Percentiles rank a stretch among this genome's conserved stretches.
Evolutionary conservation across 2,329 filamentous ascomycete species (phyloP).

Genomic region (Metarhizium humberi): DNA sequence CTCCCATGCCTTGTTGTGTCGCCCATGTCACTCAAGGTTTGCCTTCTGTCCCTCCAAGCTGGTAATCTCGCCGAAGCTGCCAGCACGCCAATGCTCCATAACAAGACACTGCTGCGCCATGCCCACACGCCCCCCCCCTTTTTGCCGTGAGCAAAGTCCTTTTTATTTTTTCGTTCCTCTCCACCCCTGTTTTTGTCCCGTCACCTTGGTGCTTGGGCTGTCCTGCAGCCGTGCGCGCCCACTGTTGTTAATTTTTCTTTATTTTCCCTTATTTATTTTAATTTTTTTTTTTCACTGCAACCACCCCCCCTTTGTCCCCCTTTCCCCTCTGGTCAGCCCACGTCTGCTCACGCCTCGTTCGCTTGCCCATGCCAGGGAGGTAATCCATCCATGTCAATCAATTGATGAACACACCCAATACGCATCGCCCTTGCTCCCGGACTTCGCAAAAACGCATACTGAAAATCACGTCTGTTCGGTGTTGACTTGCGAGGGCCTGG

Average conservation of each 20-base stretch:
- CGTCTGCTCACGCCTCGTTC: neutral
- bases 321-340: neutral
- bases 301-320: neutral
- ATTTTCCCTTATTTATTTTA: neutral
- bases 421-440: slow-evolving; percentile 6
- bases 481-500: neutral
- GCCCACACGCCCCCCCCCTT: neutral
- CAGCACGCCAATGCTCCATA: neutral
- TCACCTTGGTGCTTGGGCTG: neutral
- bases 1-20: neutral
- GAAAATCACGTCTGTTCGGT: neutral
- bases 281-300: neutral
- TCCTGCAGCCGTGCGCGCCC: neutral
- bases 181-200: neutral
- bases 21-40: neutral
- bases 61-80: neutral
- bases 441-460: slow-evolving; percentile 2
- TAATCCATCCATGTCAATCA: slow-evolving; percentile 11
- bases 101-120: neutral
- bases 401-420: neutral
- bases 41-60: neutral
- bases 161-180: neutral
- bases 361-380: neutral
- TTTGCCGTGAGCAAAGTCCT: neutral
- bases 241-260: neutral